These are phyloP conservation scores for Escovopsis sp. DNA, from an alignment of 2,329 filamentous ascomycete species.

Conservation along the genomic window DNA sequence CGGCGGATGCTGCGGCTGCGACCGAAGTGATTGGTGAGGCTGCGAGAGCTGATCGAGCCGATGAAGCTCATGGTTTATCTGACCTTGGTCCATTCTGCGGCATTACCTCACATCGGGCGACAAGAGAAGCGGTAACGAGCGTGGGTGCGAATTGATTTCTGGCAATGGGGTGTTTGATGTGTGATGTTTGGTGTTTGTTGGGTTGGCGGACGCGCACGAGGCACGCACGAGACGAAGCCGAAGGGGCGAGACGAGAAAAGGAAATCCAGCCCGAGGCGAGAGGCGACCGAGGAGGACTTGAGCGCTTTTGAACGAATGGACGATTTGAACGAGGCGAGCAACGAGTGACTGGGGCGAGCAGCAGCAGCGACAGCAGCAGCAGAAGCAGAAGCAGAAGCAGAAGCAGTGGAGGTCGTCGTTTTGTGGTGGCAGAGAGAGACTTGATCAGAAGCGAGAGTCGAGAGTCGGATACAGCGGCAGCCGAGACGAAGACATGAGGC, in stretches of 20 bases:
- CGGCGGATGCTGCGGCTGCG: background rate
- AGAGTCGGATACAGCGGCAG: too few species aligned
- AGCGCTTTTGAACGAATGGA: too few species aligned
- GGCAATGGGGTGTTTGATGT: background rate
- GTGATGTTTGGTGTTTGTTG: background rate
- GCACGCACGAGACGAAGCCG: background rate
- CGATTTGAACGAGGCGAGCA: too few species aligned
- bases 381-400: too few species aligned
- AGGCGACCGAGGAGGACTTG: too few species aligned
- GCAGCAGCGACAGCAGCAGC: too few species aligned
- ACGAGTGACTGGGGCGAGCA: too few species aligned
- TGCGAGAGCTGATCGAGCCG: background rate
- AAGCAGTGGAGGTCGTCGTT: too few species aligned
- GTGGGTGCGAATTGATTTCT: constrained; percentile 5
- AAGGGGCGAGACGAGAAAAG: constrained; percentile 1
- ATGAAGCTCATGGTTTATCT: constrained; percentile 11
- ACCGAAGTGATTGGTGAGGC: too few species aligned
- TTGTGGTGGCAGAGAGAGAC: too few species aligned
- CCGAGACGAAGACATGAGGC: too few species aligned
- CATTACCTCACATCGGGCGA: constrained; percentile 9
- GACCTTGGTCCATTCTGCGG: constrained; percentile 17
- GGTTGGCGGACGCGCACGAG: constrained; percentile 1
- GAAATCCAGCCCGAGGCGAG: background rate
- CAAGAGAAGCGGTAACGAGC: constrained; percentile 5
- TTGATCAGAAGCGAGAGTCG: too few species aligned